Percentiles rank a stretch among this genome's conserved stretches.
phyloP scores from a whole-genome alignment of 306 rosid species.

The Lathyrus sativus region DNA sequence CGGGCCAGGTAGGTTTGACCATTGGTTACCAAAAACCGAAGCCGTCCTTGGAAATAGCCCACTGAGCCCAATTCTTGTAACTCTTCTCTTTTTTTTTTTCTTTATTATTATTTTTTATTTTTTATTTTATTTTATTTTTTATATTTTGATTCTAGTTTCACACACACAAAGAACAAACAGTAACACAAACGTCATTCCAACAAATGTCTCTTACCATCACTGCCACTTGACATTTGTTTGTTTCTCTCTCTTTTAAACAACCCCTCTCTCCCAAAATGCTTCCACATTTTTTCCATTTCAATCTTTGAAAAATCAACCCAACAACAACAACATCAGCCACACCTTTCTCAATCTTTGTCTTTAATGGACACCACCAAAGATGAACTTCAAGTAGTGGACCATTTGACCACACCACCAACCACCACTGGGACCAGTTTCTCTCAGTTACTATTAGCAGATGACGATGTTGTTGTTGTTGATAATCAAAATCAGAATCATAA shows the following conservation, averaged over 20 bases:
- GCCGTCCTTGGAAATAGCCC: conserved; percentile 52
- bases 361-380: conserved; percentile 57
- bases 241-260: neutral
- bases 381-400: conserved; percentile 52
- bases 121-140: neutral
- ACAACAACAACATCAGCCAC: neutral
- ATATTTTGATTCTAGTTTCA: neutral
- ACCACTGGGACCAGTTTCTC: conserved; percentile 62
- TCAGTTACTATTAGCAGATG: conserved; percentile 66
- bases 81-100: neutral
- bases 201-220: conserved; percentile 34
- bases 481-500: neutral
- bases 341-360: neutral
- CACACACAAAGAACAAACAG: neutral
- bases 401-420: conserved; percentile 40
- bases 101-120: too few relatives aligned
- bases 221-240: conserved; percentile 31
- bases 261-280: conserved; percentile 1
- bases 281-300: conserved; percentile 13
- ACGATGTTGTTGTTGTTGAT: conserved; percentile 30
- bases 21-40: conserved; percentile 57
- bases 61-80: neutral
- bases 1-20: conserved; percentile 88
- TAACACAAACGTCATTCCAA: conserved; percentile 21
- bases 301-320: neutral